Conservation (phyloP, 2,329 filamentous ascomycete species). For the Aaosphaeria arxii region DNA sequence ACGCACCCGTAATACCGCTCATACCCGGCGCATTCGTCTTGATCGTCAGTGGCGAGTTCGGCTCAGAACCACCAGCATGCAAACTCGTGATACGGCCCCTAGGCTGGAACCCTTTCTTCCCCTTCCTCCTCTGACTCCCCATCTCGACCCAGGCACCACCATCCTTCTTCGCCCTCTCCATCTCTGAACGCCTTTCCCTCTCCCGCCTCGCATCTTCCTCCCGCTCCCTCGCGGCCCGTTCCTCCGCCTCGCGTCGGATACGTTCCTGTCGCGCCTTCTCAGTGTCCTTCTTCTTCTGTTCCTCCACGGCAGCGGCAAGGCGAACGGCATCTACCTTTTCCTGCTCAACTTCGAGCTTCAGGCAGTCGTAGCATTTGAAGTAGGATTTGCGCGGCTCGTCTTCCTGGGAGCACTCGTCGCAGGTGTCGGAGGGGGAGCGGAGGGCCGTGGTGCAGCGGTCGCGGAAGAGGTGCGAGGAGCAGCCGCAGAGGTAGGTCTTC, state of each 20-base stretch:
- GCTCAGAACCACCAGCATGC: not conserved
- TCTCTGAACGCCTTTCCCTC: conserved; percentile 1
- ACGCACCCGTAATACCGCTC: not conserved
- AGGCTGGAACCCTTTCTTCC: not conserved
- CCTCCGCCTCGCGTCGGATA: conserved; percentile 3
- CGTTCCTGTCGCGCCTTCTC: conserved; percentile 1
- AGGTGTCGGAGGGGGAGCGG: not conserved
- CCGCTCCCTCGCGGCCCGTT: conserved; percentile 1
- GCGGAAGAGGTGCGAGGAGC: conserved; percentile 4
- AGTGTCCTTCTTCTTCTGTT: not conserved
- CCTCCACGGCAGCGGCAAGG: not conserved
- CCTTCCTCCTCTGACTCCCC: not conserved
- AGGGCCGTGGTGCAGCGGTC: conserved; percentile 1
- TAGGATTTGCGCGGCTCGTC: conserved; percentile 3
- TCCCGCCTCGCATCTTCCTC: conserved; percentile 1
- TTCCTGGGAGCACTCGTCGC: not conserved
- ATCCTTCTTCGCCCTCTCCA: not conserved
- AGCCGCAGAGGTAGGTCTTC: conserved; percentile 7
- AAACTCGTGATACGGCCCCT: not conserved
- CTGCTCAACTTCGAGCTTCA: conserved; percentile 1
- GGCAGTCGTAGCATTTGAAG: conserved; percentile 13
- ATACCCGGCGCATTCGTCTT: not conserved
- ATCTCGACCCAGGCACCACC: not conserved
- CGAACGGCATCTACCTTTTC: conserved; percentile 1
- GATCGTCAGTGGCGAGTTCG: not conserved